phyloP scores from a whole-genome alignment of 306 rosid species.

The Cercis canadensis region DNA sequence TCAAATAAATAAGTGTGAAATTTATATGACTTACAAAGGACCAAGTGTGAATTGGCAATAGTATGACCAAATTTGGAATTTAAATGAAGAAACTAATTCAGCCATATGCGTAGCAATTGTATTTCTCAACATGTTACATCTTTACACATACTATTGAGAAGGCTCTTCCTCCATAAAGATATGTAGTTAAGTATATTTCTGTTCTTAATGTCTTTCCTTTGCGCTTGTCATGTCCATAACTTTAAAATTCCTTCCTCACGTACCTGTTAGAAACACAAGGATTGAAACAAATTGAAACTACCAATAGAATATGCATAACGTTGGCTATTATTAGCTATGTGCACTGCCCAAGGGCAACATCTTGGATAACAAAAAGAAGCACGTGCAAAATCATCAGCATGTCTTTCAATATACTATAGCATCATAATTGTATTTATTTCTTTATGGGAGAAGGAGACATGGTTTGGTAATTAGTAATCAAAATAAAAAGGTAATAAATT shows the following conservation, averaged over 20 bases:
- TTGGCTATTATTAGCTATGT: constrained; percentile 19
- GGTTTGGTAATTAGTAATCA: no score
- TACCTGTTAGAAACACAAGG: constrained; percentile 39
- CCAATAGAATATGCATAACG: no score
- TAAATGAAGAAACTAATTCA: background rate
- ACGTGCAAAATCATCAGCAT: background rate
- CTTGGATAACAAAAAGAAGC: constrained; percentile 4
- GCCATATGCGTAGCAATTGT: constrained; percentile 19
- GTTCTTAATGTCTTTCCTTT: constrained; percentile 22
- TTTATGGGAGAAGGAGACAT: no score
- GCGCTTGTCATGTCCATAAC: constrained; percentile 12
- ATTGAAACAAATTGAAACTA: constrained; percentile 2
- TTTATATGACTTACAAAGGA: background rate
- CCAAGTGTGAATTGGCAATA: background rate
- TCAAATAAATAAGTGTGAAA: constrained; percentile 1
- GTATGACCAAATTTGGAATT: background rate
- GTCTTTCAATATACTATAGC: no score
- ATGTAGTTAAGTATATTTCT: constrained; percentile 8
- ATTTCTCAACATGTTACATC: constrained; percentile 28
- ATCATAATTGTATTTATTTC: no score
- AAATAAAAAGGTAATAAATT: no score
- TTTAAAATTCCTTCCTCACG: constrained; percentile 29
- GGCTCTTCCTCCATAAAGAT: constrained; percentile 25
- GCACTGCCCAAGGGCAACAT: background rate
- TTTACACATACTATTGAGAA: constrained; percentile 7